Percentiles rank a stretch among this genome's conserved stretches.
Evolutionary conservation across 805 yeast species (phyloP).

Genomic region (Candida montana): DNA sequence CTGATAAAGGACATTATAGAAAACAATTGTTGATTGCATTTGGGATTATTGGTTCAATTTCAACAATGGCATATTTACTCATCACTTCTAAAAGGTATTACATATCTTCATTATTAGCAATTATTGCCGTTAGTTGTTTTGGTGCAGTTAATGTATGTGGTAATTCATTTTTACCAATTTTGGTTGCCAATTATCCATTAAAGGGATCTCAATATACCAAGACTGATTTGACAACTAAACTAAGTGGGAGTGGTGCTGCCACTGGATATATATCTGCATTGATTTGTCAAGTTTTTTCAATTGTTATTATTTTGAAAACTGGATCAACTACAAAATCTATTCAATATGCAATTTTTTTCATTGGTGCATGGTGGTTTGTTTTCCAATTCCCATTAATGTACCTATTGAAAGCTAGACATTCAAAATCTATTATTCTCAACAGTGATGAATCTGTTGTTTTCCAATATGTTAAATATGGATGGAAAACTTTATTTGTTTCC

Average conservation of each 20-base stretch:
- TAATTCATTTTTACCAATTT: constrained; percentile 62
- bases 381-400: constrained; percentile 60
- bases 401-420: constrained; percentile 42
- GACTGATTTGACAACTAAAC: constrained; percentile 41
- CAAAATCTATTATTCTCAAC: constrained; percentile 28
- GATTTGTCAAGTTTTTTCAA: constrained; percentile 56
- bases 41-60: constrained; percentile 53
- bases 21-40: constrained; percentile 50
- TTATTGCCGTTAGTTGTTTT: constrained; percentile 60
- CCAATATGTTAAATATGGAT: constrained; percentile 50
- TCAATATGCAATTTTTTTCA: constrained; percentile 53
- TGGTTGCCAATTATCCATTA: constrained; percentile 39
- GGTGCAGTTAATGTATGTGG: constrained; percentile 81
- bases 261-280: constrained; percentile 67
- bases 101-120: constrained; percentile 49
- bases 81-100: constrained; percentile 39
- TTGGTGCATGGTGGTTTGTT: constrained; percentile 74
- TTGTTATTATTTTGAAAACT: constrained; percentile 40
- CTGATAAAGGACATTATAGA: constrained; percentile 58
- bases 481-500: constrained; percentile 52
- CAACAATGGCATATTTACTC: constrained; percentile 42
- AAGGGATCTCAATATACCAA: constrained; percentile 3
- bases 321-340: constrained; percentile 39
- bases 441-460: constrained; percentile 11
- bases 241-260: constrained; percentile 69